phyloP scores from a whole-genome alignment of 331 rosid genomes.

The Malus hybrid region DNA sequence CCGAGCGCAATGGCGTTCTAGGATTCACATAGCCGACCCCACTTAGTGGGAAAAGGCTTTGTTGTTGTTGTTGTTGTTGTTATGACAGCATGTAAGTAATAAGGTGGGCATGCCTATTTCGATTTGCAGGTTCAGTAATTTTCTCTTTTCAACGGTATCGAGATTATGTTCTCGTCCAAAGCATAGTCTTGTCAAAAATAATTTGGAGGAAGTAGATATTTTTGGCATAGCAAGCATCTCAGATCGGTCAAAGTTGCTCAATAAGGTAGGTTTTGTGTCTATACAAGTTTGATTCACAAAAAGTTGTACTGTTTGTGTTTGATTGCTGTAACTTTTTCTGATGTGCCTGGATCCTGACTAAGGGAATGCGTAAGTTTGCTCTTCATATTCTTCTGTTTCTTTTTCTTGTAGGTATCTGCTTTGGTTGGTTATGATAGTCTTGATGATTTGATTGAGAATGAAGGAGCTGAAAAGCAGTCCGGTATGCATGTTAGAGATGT shows the following conservation, averaged over 20 bases:
- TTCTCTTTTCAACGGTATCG: slow-evolving; percentile 41
- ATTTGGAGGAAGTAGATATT: slow-evolving; percentile 27
- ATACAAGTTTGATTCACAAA: not conserved
- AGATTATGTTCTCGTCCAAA: slow-evolving; percentile 45
- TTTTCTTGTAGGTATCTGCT: slow-evolving; percentile 47
- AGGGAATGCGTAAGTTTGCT: slow-evolving; percentile 9
- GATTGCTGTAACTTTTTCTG: not conserved
- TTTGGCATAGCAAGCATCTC: slow-evolving; percentile 29
- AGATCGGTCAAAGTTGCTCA: slow-evolving; percentile 37
- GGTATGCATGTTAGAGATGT: slow-evolving; percentile 33
- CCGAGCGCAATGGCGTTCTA: no score
- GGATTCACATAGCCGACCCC: no score
- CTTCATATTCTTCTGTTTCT: slow-evolving; percentile 12
- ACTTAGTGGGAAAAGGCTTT: no score
- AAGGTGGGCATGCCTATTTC: not conserved
- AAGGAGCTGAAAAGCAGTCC: slow-evolving; percentile 29
- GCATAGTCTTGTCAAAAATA: slow-evolving; percentile 39
- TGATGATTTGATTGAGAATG: slow-evolving; percentile 47
- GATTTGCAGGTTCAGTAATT: slow-evolving; percentile 53
- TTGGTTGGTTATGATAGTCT: slow-evolving; percentile 64
- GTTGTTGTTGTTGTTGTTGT: no score
- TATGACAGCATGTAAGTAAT: slow-evolving; percentile 2
- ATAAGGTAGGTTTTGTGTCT: slow-evolving; percentile 40
- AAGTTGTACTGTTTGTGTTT: not conserved
- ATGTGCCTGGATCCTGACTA: not conserved